Evolutionary conservation across 2,329 filamentous ascomycete species (phyloP), one percentile per base, ranked within the genome.

Genomic region (Trichoderma breve): DNA sequence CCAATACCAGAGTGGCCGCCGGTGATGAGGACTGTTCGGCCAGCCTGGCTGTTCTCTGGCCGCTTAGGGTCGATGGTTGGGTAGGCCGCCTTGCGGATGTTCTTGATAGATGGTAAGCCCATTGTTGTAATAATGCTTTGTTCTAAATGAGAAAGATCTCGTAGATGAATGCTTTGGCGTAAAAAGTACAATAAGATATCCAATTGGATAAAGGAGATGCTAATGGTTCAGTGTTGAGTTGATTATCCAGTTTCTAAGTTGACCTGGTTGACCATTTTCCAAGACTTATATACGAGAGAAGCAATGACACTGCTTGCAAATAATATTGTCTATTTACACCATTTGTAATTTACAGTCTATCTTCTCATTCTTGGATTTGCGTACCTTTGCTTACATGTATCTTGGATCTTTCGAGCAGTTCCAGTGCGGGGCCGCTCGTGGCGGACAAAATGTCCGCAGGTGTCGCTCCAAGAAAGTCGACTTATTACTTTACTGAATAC

Each of bases 111-210:
- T 43, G 39, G 39, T 9, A 43, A 7, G 3, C 39, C 39, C 39
- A 43, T 43, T n/a, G n/a, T n/a, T n/a, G n/a, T n/a, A n/a, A n/a
- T n/a, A n/a, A n/a, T n/a, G n/a, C n/a, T n/a, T n/a, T n/a, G n/a
- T n/a, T n/a, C n/a, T n/a, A n/a, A n/a, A n/a, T n/a, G n/a, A n/a
- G n/a, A n/a, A n/a, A n/a, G n/a, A n/a, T n/a, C n/a, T 1, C 7
- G 15, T 18, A 3, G 3, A 43, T 18, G 9, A 9, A 43, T 43
- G 7, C 0, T 43, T 43, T 3, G 9, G 2, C n/a, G 9, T n/a
- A n/a, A 9, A 1, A 43, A 7, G 3, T 18, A n/a, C 3, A 43
- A 43, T 4, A n/a, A n/a, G 1, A 1, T 43, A 1, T 3, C 39
- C 39, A 43, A n/a, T n/a, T 2, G 1, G 15, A n/a, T 43, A n/a